Percentiles rank a stretch among this genome's conserved stretches.
Conservation (phyloP, 1,139 yeast species). For the Fermentozyma sake region DNA sequence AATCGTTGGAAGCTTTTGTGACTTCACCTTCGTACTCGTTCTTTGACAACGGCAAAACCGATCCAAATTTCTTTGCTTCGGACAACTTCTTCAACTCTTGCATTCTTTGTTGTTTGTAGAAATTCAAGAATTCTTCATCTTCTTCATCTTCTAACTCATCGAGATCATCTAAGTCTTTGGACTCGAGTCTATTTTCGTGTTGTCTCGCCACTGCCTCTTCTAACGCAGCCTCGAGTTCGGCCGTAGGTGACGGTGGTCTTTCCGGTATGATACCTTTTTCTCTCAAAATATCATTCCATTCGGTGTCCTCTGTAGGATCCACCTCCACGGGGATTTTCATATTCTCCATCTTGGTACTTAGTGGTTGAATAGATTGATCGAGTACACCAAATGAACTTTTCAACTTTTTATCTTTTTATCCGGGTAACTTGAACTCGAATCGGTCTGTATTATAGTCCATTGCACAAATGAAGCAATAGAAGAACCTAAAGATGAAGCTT, state of each 20-base stretch:
- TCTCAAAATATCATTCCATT: constrained; percentile 95
- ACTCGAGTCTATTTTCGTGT: constrained; percentile 71
- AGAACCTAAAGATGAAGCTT: no score
- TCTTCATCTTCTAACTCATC: constrained; percentile 80
- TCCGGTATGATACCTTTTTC: constrained; percentile 90
- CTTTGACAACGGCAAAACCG: constrained; percentile 70
- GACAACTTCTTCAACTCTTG: constrained; percentile 63
- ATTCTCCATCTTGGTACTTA: constrained; percentile 19
- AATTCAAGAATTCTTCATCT: constrained; percentile 68
- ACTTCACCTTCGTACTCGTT: constrained; percentile 86
- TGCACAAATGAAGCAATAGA: no score
- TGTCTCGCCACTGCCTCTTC: constrained; percentile 77
- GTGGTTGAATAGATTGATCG: not conserved
- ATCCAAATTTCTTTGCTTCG: constrained; percentile 66
- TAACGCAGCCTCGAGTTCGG: constrained; percentile 78
- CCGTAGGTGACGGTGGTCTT: constrained; percentile 85
- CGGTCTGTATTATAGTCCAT: no score
- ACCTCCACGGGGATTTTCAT: constrained; percentile 74
- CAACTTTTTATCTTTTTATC: no score
- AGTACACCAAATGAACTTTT: no score
- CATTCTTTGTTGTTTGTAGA: constrained; percentile 73
- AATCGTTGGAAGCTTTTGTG: constrained; percentile 65
- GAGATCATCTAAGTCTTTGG: constrained; percentile 70
- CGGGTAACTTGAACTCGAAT: no score
- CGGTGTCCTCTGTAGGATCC: constrained; percentile 94